These are phyloP conservation scores for Smallanthus sonchifolius DNA, from an alignment of 129 eudicot species.

Conservation along the genomic window DNA sequence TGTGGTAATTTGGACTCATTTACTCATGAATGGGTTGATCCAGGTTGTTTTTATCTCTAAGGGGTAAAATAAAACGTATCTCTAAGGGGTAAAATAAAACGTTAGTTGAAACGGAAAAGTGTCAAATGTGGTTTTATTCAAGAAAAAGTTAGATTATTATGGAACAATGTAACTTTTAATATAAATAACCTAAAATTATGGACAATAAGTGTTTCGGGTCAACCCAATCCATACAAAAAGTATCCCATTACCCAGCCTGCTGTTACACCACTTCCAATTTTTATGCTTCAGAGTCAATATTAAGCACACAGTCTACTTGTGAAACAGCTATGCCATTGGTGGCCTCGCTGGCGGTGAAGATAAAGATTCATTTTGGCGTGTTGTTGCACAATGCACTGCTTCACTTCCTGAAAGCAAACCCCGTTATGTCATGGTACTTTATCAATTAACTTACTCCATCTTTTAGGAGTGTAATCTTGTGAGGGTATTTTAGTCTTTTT, in stretches of 20 bases:
- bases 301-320: slow-evolving; percentile 30
- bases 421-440: slow-evolving; percentile 88
- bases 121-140: not conserved
- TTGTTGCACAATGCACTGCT: slow-evolving; percentile 99
- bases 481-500: not conserved
- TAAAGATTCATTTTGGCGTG: slow-evolving; percentile 98
- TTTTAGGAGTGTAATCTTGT: not conserved
- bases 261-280: not conserved
- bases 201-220: not conserved
- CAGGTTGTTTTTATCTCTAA: not conserved
- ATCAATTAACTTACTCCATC: not conserved
- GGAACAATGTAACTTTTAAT: not conserved
- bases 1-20: not conserved
- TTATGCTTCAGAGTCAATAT: not conserved
- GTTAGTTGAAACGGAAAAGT: not conserved
- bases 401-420: slow-evolving; percentile 92
- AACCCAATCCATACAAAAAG: not conserved
- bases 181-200: not conserved
- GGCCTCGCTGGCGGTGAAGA: slow-evolving; percentile 99
- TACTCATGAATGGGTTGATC: not conserved
- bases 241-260: not conserved
- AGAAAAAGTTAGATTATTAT: not conserved
- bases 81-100: not conserved
- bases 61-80: not conserved
- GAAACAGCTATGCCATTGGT: slow-evolving; percentile 94